A percentile compares a stretch with the other conserved stretches of the same genome.
These are phyloP conservation scores for Entomophthora muscae DNA, from an alignment of 371 early-diverging fungal genomes.

Conservation along the genomic window DNA sequence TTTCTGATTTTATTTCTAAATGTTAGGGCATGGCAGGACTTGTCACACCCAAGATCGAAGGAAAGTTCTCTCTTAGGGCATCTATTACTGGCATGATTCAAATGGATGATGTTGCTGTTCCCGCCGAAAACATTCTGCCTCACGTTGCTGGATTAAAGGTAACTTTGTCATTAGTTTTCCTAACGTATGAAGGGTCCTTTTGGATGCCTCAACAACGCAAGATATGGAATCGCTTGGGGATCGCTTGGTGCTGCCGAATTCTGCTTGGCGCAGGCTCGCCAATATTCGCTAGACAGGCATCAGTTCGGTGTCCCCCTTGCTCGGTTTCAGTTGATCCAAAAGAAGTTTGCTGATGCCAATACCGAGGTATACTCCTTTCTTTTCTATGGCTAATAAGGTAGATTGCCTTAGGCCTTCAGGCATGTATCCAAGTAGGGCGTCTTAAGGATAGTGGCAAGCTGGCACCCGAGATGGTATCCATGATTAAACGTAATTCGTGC, in stretches of 20 bases:
- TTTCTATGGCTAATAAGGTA: conserved; percentile 10
- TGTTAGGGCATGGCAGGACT: conserved; percentile 65
- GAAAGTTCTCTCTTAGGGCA: conserved; percentile 89
- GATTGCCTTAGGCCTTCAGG: conserved; percentile 80
- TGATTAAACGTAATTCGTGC: conserved; percentile 93
- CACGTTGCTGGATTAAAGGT: conserved; percentile 70
- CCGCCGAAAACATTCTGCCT: conserved; percentile 75
- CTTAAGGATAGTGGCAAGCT: conserved; percentile 76
- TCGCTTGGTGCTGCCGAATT: conserved; percentile 91
- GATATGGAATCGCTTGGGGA: conserved; percentile 97
- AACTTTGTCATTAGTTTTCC: neutral
- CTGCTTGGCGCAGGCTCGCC: conserved; percentile 75
- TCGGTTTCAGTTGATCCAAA: conserved; percentile 89
- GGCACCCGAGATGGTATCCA: conserved; percentile 91
- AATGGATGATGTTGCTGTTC: conserved; percentile 94
- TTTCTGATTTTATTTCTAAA: neutral
- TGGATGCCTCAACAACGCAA: conserved; percentile 93
- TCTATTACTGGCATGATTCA: conserved; percentile 95
- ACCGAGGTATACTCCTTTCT: conserved; percentile 37
- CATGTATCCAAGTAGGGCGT: conserved; percentile 82
- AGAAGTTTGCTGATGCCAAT: conserved; percentile 90
- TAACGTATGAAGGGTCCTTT: conserved; percentile 58
- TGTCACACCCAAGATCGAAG: conserved; percentile 75
- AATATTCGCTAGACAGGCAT: conserved; percentile 67
- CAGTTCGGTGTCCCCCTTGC: conserved; percentile 91